Evolutionary conservation across 2,329 filamentous ascomycete genomes (phyloP).

Genomic region (Colletotrichum sp.): DNA sequence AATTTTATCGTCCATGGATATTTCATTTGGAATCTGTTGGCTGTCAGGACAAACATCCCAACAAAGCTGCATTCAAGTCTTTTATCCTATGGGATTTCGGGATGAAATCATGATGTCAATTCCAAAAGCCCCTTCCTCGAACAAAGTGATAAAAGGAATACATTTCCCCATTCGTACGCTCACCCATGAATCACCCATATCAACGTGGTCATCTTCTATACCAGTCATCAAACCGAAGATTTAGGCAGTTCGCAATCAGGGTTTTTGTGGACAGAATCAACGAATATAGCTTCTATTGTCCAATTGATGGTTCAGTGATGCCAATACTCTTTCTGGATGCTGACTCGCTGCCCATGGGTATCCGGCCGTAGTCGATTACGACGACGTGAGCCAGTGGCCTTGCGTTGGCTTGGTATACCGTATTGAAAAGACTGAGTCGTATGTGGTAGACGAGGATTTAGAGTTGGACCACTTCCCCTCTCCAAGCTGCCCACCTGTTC

Average conservation of each 20-base stretch:
- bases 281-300: background rate
- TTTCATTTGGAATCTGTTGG: fast-evolving
- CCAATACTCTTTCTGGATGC: background rate
- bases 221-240: background rate
- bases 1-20: background rate
- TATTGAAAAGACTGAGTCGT: background rate
- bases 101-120: too few relatives aligned
- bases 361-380: background rate
- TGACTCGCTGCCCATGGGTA: fast-evolving
- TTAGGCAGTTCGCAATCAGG: background rate
- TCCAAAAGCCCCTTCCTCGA: too few relatives aligned
- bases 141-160: too few relatives aligned
- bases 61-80: background rate
- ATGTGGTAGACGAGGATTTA: background rate
- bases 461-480: background rate
- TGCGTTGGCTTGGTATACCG: background rate
- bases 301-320: background rate
- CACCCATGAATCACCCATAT: too few relatives aligned
- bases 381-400: fast-evolving
- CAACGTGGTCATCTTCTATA: too few relatives aligned
- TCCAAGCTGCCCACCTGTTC: background rate
- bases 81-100: too few relatives aligned
- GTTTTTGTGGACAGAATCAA: fast-evolving
- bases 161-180: too few relatives aligned
- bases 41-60: background rate